Base-by-base conservation (phyloP, 306 rosid genomes). In the Vigna reflexopilosa region DNA sequence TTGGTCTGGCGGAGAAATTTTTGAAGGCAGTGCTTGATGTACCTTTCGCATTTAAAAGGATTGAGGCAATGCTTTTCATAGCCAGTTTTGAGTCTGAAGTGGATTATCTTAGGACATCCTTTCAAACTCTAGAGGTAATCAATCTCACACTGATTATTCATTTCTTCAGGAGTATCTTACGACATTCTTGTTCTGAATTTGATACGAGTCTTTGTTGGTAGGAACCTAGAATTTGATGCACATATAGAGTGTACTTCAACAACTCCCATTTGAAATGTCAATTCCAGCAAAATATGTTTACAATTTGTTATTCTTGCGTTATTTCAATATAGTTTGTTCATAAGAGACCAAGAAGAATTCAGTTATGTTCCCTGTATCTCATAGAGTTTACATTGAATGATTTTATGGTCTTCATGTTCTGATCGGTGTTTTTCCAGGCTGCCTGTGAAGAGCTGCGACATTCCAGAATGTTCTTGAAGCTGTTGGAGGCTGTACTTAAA, bases 401-500 rank as follows among this genome's bases (percentile, higher is more conserved):
- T 47, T 30, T 17, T 44, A 62, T 75, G 57, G 70, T 66, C 61
- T 20, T 30, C 49, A 22, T 26, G 28, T 73, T 57, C 20, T 73
- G 73, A 56, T 83, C 36, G 69, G 54, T 58, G 67, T 50, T 50
- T 59, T 68, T 57, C 32, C 76, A 95, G 98, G 90, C 80, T 83
- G 93, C 96, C 2, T 91, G 98, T 67, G 96, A 91, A 75, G 98
- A 95, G 81, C 83, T 95, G 83, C 88, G 92, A 73, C 87, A 78
- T 70, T 87, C 91, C 82, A 91, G 97, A 83, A 89, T 95, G 98
- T 95, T 95, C 87, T 84, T 87, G 84, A 95, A 95, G 91, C 98
- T 95, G 79, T 82, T 95, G 6, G 97, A 95, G 76, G 97, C 98
- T 50, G 98, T 95, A 54, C 92, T 95, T 38, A 95, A 95, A 89